These are phyloP conservation scores for Phytophthora nicotianae DNA, from an alignment of 352 stramenopile genomes.

Conservation along the genomic window DNA sequence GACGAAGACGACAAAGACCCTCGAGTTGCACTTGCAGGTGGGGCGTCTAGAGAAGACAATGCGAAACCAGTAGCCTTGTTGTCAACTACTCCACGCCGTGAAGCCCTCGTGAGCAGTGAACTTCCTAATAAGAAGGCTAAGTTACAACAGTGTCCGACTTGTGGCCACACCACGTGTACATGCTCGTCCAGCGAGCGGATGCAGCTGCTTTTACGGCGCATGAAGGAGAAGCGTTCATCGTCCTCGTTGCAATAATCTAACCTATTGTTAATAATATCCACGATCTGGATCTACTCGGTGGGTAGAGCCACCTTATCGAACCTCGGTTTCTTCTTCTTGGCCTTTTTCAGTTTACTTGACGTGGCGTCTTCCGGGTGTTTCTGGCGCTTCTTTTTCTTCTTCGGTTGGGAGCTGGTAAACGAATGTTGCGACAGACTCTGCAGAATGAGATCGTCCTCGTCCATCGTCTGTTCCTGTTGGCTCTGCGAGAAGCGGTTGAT, in stretches of 20 bases:
- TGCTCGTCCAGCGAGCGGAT: constrained; percentile 48
- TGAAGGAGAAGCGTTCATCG: constrained; percentile 45
- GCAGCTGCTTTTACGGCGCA: constrained; percentile 45
- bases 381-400: constrained; percentile 37
- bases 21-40: background rate
- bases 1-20: constrained; percentile 25
- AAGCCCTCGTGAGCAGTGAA: background rate
- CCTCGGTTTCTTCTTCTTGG: constrained; percentile 19
- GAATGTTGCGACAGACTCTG: constrained; percentile 79
- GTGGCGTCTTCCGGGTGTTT: constrained; percentile 11
- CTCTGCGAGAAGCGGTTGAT: constrained; percentile 57
- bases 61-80: background rate
- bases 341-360: constrained; percentile 9
- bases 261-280: constrained; percentile 23
- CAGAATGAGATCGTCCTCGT: constrained; percentile 77
- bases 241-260: constrained; percentile 32
- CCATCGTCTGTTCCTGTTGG: constrained; percentile 32
- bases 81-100: background rate
- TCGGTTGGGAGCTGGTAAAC: constrained; percentile 38
- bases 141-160: constrained; percentile 39
- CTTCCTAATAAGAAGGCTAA: constrained; percentile 61
- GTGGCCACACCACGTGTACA: constrained; percentile 36
- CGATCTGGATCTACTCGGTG: constrained; percentile 13
- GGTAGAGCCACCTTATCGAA: constrained; percentile 17
- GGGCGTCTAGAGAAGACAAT: background rate